Evolutionary conservation across 192 early-diverging fungal genomes (phyloP).

Genomic region (Backusella sp.): DNA sequence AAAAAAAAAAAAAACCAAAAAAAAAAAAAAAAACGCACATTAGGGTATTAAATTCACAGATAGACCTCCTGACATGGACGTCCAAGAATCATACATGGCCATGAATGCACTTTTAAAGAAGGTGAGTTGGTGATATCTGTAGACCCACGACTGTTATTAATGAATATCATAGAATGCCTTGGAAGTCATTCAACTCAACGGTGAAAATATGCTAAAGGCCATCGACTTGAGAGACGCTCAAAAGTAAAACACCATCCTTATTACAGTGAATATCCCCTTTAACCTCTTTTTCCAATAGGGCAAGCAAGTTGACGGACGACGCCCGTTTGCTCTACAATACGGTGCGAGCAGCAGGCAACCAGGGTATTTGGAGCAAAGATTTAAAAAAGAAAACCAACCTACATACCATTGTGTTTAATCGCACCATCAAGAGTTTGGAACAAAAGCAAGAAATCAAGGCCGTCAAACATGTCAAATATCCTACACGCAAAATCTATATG

Average conservation of each 20-base stretch:
- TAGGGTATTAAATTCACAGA: constrained; percentile 29
- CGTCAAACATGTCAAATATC: constrained; percentile 88
- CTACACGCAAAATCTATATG: constrained; percentile 91
- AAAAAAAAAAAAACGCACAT: neutral
- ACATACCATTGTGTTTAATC: constrained; percentile 70
- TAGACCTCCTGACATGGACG: constrained; percentile 24
- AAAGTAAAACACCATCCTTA: constrained; percentile 13
- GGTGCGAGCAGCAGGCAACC: constrained; percentile 78
- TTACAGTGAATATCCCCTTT: no score
- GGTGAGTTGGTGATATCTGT: neutral
- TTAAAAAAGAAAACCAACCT: constrained; percentile 79
- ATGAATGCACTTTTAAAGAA: constrained; percentile 32
- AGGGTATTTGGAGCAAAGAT: constrained; percentile 82
- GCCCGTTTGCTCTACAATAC: constrained; percentile 79
- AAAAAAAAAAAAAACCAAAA: neutral
- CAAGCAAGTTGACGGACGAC: constrained; percentile 58
- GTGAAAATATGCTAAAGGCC: constrained; percentile 25
- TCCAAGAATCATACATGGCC: constrained; percentile 17
- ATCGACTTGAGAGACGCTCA: constrained; percentile 29
- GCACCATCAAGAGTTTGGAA: constrained; percentile 78
- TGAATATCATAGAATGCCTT: constrained; percentile 18
- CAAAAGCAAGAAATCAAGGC: constrained; percentile 79
- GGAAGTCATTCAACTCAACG: constrained; percentile 24
- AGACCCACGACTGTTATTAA: no score
- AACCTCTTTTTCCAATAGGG: neutral